phyloP scores from a whole-genome alignment of 148 eudicot species.

The Dysphania ambrosioides region DNA sequence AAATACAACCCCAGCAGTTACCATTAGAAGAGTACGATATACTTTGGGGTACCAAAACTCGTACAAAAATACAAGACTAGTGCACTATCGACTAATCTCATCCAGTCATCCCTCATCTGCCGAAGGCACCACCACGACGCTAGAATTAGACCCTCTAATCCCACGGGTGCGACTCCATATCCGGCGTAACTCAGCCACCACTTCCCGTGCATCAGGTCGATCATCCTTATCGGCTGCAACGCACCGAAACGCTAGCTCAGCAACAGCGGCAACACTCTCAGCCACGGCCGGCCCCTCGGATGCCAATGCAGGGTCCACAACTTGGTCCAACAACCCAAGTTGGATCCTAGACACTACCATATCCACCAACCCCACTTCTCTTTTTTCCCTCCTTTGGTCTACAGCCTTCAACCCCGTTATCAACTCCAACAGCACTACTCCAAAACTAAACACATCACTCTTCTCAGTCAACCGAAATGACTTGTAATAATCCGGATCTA shows the following conservation, averaged over 20 bases:
- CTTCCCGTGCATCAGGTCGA: slow-evolving; percentile 78
- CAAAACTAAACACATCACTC: slow-evolving; percentile 88
- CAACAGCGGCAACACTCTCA: slow-evolving; percentile 65
- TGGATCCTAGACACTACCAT: slow-evolving; percentile 39
- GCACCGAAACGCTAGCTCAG: slow-evolving; percentile 85
- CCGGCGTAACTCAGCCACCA: slow-evolving; percentile 70
- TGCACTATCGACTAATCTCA: no score
- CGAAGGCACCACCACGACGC: slow-evolving; percentile 54
- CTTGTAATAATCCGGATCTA: slow-evolving; percentile 79
- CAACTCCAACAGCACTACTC: slow-evolving; percentile 75
- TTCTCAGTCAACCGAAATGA: slow-evolving; percentile 80
- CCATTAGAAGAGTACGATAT: not conserved
- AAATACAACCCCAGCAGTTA: not conserved
- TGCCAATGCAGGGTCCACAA: slow-evolving; percentile 32
- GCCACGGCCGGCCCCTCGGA: slow-evolving; percentile 37
- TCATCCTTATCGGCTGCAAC: slow-evolving; percentile 90
- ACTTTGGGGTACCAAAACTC: not conserved
- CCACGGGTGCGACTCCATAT: slow-evolving; percentile 48
- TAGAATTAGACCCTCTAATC: slow-evolving; percentile 39
- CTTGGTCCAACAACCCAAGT: slow-evolving; percentile 29
- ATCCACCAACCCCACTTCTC: slow-evolving; percentile 57
- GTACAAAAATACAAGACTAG: not conserved
- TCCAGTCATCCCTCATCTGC: not conserved
- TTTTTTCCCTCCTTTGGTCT: slow-evolving; percentile 32
- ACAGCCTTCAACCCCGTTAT: slow-evolving; percentile 87